Base-by-base conservation (phyloP, 2,329 filamentous ascomycete species). In the Orbilia quercus region DNA sequence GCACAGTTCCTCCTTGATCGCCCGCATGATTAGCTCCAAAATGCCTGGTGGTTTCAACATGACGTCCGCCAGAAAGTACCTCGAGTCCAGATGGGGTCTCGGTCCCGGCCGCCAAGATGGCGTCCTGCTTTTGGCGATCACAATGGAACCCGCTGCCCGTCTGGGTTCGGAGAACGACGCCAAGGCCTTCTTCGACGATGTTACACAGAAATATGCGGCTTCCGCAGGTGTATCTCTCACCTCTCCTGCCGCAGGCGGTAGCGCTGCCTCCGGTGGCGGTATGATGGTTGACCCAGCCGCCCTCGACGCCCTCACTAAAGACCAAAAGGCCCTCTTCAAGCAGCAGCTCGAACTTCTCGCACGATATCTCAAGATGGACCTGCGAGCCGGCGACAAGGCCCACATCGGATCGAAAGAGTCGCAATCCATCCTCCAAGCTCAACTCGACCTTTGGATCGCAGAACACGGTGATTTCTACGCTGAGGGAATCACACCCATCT, bases 201-300 rank as follows among this genome's bases (percentile, higher is more conserved):
- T 94, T 42, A 82, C 92, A 28, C 91, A 96, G 79, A 96, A 96
- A 81, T 98, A 98, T 80, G 94, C 95, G 55, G 82, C 88, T 25
- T 88, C 87, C 74, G 89, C 91, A 48, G 95, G 95, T 73, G 89
- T 99, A 81, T 96, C 85, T 80, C 83, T 99, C 71, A 90, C 92
- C 3, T 88, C 90, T 5, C 88, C 90, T 25, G 80, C 84, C 18
- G 86, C 91, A 23, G 87, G 90, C 57, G 90, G 89, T 73, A 92
- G 91, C 75, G 87, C 86, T 74, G 90, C 88, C 62, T 89, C 85
- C 63, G 90, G 86, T 74, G 87, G 85, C 66, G 87, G 85, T 63
- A 98, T 99, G 95, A 96, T 99, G 91, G 98, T 99, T 93, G 95
- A 99, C 79, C 95, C 95, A 7, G 95, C 94, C 40, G 95, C 95